These are phyloP conservation scores for Pseudisothecium myosuroides DNA, from an alignment of 225 moss, liverwort and hornwort species.

Conservation along the genomic window DNA sequence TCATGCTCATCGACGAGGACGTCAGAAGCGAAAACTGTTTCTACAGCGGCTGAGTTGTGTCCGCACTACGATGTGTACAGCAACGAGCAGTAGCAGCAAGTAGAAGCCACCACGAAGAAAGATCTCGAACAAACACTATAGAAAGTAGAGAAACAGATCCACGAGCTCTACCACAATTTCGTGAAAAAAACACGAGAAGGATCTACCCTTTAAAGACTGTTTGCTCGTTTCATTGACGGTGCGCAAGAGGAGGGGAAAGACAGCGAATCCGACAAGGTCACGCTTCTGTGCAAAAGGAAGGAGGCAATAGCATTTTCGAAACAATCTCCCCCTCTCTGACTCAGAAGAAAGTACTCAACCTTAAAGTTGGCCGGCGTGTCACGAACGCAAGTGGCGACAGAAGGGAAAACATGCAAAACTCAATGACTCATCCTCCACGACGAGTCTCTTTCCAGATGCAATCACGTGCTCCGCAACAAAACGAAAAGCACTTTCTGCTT, in stretches of 20 bases:
- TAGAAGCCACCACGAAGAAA: background rate
- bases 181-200: background rate
- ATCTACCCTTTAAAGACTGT: background rate
- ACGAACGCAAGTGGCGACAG: background rate
- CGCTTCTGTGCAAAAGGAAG: background rate
- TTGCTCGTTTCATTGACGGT: background rate
- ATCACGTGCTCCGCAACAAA: background rate
- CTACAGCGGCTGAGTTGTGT: background rate
- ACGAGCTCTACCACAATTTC: background rate
- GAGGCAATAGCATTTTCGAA: background rate
- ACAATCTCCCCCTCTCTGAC: background rate
- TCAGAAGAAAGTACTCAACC: background rate
- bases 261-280: background rate
- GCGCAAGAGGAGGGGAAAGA: background rate
- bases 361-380: background rate
- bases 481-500: background rate
- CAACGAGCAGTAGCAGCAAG: background rate
- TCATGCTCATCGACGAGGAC: slow-evolving; percentile 34
- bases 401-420: background rate
- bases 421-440: background rate
- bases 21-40: background rate
- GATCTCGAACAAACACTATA: background rate
- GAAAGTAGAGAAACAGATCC: background rate
- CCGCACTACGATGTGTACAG: background rate
- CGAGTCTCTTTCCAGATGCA: background rate